phyloP scores from a whole-genome alignment of 116 monocot genomes.

The Cymodocea nodosa region DNA sequence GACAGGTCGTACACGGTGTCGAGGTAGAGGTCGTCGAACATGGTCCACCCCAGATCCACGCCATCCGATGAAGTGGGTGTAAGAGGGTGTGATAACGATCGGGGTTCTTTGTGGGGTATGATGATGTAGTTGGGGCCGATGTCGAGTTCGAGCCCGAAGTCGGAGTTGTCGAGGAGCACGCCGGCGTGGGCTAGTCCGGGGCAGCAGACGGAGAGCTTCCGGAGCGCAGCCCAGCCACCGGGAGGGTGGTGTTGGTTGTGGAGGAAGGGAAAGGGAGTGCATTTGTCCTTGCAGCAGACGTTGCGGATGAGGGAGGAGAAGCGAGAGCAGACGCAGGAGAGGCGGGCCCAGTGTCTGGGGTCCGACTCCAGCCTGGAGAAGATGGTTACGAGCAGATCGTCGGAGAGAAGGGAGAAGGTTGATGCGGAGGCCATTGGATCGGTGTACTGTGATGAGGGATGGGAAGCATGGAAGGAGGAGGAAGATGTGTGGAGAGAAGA shows the following conservation, averaged over 20 bases:
- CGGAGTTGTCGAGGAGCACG: constrained; percentile 69
- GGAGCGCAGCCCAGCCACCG: constrained; percentile 42
- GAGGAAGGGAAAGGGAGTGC: constrained; percentile 17
- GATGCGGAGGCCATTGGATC: too few species aligned
- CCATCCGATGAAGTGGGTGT: background rate
- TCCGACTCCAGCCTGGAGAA: constrained; percentile 49
- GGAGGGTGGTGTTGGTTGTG: constrained; percentile 1
- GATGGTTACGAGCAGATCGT: constrained; percentile 74
- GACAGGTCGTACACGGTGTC: constrained; percentile 51
- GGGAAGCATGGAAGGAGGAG: too few species aligned
- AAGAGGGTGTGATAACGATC: background rate
- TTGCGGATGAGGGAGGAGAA: constrained; percentile 47
- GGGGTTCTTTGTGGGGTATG: background rate
- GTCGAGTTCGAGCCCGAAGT: constrained; percentile 81
- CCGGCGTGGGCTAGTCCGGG: constrained; percentile 84
- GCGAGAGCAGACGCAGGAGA: constrained; percentile 42
- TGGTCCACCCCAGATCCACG: constrained; percentile 29
- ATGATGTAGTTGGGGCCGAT: constrained; percentile 46
- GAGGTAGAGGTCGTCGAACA: constrained; percentile 81
- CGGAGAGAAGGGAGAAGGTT: constrained; percentile 33
- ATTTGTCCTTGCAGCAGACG: constrained; percentile 43
- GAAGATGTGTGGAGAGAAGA: too few species aligned
- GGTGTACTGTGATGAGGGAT: too few species aligned
- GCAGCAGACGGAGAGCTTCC: constrained; percentile 87
- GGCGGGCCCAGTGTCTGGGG: constrained; percentile 60